phyloP scores from a whole-genome alignment of 2,329 filamentous ascomycete species.

The Aspergillus tanneri region DNA sequence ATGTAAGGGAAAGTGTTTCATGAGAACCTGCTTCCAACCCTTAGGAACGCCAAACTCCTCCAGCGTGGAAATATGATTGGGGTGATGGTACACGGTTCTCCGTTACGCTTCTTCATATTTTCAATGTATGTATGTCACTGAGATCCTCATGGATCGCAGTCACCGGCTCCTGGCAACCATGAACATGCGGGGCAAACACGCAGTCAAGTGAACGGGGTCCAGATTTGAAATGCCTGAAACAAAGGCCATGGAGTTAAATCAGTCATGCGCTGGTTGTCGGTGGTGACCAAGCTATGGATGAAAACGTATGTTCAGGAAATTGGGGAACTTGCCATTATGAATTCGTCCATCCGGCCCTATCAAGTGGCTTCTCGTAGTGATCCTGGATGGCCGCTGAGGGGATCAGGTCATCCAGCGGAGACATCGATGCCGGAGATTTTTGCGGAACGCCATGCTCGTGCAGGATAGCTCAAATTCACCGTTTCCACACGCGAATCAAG shows the following conservation, averaged over 20 bases:
- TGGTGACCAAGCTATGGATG: neutral
- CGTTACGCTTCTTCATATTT: constrained; percentile 1
- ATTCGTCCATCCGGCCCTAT: constrained; percentile 12
- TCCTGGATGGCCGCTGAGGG: neutral
- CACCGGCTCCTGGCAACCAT: constrained; percentile 12
- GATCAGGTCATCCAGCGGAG: constrained; percentile 1
- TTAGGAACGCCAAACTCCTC: constrained; percentile 3
- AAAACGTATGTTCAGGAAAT: no score
- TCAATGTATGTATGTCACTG: constrained; percentile 1
- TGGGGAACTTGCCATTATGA: constrained; percentile 6
- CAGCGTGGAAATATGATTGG: neutral
- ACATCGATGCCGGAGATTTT: constrained; percentile 1
- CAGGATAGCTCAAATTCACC: neutral
- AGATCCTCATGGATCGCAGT: constrained; percentile 7
- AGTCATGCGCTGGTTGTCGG: neutral
- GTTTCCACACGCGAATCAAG: constrained; percentile 6
- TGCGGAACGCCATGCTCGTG: neutral
- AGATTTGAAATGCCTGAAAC: constrained; percentile 11
- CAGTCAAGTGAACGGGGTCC: constrained; percentile 3
- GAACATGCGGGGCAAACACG: constrained; percentile 11
- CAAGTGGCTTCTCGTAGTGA: constrained; percentile 3
- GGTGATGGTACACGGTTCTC: neutral
- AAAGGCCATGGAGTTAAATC: constrained; percentile 8
- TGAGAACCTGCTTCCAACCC: neutral
- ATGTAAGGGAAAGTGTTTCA: neutral